Conservation (phyloP, 2,329 filamentous ascomycete species). For the Exutisphaerella laricina region DNA sequence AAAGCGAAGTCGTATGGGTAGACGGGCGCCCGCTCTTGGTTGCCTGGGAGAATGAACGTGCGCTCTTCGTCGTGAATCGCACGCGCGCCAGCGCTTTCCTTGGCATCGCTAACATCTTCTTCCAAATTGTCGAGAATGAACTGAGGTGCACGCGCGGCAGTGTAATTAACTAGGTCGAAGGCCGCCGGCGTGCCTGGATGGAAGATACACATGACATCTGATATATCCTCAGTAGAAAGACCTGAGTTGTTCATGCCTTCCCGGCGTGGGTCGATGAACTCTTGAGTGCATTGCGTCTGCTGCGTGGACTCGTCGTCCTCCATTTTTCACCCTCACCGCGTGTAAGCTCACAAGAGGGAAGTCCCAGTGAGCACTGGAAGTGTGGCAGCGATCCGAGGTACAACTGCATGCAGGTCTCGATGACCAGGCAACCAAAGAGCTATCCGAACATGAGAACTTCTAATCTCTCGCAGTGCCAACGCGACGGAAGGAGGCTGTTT, state of each 20-base stretch:
- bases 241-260: slow-evolving; percentile 75
- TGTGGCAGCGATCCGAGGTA: too few species aligned
- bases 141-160: slow-evolving; percentile 48
- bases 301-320: slow-evolving; percentile 46
- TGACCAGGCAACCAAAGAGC: background rate
- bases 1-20: slow-evolving; percentile 63
- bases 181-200: slow-evolving; percentile 72
- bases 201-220: slow-evolving; percentile 84
- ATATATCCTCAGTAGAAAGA: slow-evolving; percentile 73
- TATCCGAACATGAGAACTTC: too few species aligned
- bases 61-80: slow-evolving; percentile 19
- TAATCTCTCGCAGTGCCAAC: too few species aligned
- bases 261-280: slow-evolving; percentile 72
- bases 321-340: too few species aligned
- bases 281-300: slow-evolving; percentile 62
- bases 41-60: slow-evolving; percentile 29
- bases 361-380: too few species aligned
- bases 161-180: slow-evolving; percentile 60
- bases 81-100: too few species aligned
- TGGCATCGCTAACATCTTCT: background rate
- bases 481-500: too few species aligned
- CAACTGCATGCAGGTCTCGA: background rate
- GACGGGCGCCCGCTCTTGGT: slow-evolving; percentile 23
- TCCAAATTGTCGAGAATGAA: slow-evolving; percentile 53
- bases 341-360: too few species aligned